phyloP scores from a whole-genome alignment of 495 filamentous ascomycete genomes.

The Daldinia concentrica region DNA sequence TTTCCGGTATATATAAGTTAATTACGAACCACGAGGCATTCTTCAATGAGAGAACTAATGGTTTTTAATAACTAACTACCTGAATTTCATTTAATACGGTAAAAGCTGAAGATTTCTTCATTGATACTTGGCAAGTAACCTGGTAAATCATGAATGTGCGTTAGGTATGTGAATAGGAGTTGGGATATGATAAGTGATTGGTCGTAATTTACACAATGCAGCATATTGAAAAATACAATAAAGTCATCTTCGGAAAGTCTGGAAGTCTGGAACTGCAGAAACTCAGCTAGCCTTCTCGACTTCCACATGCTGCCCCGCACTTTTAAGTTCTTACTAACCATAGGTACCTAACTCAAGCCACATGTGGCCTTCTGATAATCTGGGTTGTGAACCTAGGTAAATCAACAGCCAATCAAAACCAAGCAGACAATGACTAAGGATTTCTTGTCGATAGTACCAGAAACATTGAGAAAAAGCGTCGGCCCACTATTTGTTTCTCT shows the following conservation, averaged over 20 bases:
- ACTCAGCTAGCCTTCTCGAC: constrained; percentile 15
- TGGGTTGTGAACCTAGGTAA: background rate
- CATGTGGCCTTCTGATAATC: background rate
- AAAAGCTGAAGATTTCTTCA: background rate
- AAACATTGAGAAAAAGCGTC: constrained; percentile 8
- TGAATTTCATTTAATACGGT: background rate
- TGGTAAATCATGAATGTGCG: too few relatives aligned
- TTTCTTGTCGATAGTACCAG: constrained; percentile 2
- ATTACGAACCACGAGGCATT: background rate
- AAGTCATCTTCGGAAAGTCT: background rate
- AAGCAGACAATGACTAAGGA: background rate
- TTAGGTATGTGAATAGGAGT: too few relatives aligned
- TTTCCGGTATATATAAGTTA: background rate
- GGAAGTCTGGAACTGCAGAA: constrained; percentile 2
- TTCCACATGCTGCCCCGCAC: constrained; percentile 19
- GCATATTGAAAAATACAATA: background rate
- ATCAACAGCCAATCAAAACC: constrained; percentile 3
- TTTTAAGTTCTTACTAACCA: constrained; percentile 7
- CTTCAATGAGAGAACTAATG: background rate
- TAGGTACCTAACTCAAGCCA: background rate
- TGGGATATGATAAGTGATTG: too few relatives aligned
- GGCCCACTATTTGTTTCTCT: constrained; percentile 7
- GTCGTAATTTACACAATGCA: background rate
- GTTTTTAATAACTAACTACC: background rate
- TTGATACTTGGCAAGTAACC: background rate